Conservation (phyloP, 495 filamentous ascomycete species). For the Aspergillus cavernicola region DNA sequence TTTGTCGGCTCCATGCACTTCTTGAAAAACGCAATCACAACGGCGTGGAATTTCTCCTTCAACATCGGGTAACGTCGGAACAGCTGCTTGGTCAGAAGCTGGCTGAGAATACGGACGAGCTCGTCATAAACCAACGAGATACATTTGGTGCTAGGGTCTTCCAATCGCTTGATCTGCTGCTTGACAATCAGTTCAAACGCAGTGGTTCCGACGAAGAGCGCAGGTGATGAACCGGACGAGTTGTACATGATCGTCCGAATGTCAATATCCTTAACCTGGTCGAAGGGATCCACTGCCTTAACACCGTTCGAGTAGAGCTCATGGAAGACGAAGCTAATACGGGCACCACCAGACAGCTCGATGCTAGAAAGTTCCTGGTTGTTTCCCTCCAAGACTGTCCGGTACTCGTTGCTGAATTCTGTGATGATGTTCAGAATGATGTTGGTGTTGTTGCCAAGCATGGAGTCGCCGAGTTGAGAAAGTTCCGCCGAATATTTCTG, state of each 20-base stretch:
- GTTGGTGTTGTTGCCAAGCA: constrained; percentile 94
- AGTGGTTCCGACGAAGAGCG: constrained; percentile 94
- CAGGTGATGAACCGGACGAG: constrained; percentile 94
- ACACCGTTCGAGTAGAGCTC: constrained; percentile 97
- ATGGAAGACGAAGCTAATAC: constrained; percentile 99
- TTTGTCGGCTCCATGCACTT: constrained; percentile 96
- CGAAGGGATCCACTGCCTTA: constrained; percentile 97
- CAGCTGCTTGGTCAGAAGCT: constrained; percentile 81
- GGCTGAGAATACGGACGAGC: constrained; percentile 88
- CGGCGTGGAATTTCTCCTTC: constrained; percentile 94
- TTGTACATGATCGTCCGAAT: constrained; percentile 97
- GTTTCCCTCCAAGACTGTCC: constrained; percentile 92
- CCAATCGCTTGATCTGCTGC: constrained; percentile 93
- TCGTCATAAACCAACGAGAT: constrained; percentile 97
- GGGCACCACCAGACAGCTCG: constrained; percentile 92
- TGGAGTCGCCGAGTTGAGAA: constrained; percentile 78
- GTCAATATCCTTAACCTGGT: constrained; percentile 94
- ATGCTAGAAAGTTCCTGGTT: constrained; percentile 91
- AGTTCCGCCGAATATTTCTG: constrained; percentile 90
- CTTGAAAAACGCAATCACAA: constrained; percentile 97
- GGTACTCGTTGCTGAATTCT: constrained; percentile 96
- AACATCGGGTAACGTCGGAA: constrained; percentile 89
- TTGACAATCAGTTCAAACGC: constrained; percentile 99
- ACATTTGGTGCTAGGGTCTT: constrained; percentile 96
- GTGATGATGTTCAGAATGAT: constrained; percentile 98